A percentile compares a stretch with the other conserved stretches of the same genome.
Evolutionary conservation across 1,139 yeast species (phyloP).

Genomic region (Kodamaea sp.): DNA sequence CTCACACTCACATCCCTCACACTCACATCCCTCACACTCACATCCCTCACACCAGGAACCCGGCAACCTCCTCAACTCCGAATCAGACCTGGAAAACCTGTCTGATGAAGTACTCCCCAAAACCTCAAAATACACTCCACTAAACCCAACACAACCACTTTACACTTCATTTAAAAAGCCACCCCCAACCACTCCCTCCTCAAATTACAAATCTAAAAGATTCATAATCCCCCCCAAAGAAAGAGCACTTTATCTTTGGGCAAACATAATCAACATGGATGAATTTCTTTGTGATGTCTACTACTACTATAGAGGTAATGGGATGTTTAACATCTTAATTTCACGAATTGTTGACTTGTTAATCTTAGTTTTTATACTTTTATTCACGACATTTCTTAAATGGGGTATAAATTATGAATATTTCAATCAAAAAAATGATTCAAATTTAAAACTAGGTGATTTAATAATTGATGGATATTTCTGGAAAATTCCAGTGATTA

Average conservation of each 20-base stretch:
- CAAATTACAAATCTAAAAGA: slow-evolving; percentile 2
- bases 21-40: too few species aligned
- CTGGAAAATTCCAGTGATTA: slow-evolving; percentile 42
- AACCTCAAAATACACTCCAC: background rate
- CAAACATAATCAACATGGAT: slow-evolving; percentile 89
- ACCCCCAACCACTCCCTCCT: slow-evolving; percentile 1
- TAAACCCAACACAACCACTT: background rate
- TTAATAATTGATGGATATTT: slow-evolving; percentile 64
- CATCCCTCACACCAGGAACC: too few species aligned
- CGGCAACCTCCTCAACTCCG: slow-evolving; percentile 27
- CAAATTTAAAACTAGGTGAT: slow-evolving; percentile 34
- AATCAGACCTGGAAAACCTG: slow-evolving; percentile 34
- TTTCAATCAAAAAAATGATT: slow-evolving; percentile 16
- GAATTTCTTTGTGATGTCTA: slow-evolving; percentile 80
- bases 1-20: too few species aligned
- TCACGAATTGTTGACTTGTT: slow-evolving; percentile 62
- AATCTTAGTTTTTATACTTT: slow-evolving; percentile 73
- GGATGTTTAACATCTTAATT: slow-evolving; percentile 70
- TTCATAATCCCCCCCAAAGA: slow-evolving; percentile 58
- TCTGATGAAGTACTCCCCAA: slow-evolving; percentile 6
- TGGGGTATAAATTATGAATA: slow-evolving; percentile 71
- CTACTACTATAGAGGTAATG: slow-evolving; percentile 80
- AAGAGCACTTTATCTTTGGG: slow-evolving; percentile 92
- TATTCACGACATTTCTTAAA: slow-evolving; percentile 73
- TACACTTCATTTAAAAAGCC: slow-evolving; percentile 2